A percentile compares a stretch with the other conserved stretches of the same genome.
These are phyloP conservation scores for Fusarium pseudograminearum DNA, from an alignment of 2,329 filamentous ascomycete genomes.

Conservation along the genomic window DNA sequence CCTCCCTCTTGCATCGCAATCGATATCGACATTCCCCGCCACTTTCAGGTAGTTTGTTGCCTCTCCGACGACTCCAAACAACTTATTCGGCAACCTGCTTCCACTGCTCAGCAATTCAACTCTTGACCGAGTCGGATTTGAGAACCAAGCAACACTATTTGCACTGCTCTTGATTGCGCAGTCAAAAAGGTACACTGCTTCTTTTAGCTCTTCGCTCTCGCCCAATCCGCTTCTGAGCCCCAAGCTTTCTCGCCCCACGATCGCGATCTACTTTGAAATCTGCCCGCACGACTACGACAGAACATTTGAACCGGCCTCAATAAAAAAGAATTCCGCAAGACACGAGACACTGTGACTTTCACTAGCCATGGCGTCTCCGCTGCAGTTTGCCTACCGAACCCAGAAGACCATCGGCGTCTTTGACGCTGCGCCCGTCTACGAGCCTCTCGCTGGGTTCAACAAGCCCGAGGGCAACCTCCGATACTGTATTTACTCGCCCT, in stretches of 20 bases:
- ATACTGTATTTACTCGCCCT: constrained; percentile 95
- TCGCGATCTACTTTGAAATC: constrained; percentile 35
- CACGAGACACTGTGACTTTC: constrained; percentile 77
- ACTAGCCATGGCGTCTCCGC: constrained; percentile 92
- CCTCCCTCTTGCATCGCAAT: constrained; percentile 35
- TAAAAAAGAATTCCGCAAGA: constrained; percentile 46
- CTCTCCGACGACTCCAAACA: constrained; percentile 34
- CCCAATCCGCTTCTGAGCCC: constrained; percentile 35
- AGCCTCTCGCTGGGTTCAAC: constrained; percentile 82
- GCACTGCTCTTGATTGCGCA: constrained; percentile 41
- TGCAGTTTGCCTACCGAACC: constrained; percentile 97
- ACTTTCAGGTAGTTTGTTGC: constrained; percentile 36
- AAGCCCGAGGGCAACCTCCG: constrained; percentile 94
- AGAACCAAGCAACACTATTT: constrained; percentile 26
- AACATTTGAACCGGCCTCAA: constrained; percentile 48
- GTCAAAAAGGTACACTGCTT: constrained; percentile 20
- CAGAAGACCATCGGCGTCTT: constrained; percentile 95
- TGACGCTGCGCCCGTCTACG: constrained; percentile 90
- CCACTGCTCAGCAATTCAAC: constrained; percentile 23
- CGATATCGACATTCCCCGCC: constrained; percentile 36
- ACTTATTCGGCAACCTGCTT: constrained; percentile 19
- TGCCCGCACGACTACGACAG: constrained; percentile 39
- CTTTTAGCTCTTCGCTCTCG: constrained; percentile 29
- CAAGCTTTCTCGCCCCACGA: constrained; percentile 33
- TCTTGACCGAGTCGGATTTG: constrained; percentile 5